Conservation (phyloP, 179 eudicot species). For the Heliamphora pulchella region DNA sequence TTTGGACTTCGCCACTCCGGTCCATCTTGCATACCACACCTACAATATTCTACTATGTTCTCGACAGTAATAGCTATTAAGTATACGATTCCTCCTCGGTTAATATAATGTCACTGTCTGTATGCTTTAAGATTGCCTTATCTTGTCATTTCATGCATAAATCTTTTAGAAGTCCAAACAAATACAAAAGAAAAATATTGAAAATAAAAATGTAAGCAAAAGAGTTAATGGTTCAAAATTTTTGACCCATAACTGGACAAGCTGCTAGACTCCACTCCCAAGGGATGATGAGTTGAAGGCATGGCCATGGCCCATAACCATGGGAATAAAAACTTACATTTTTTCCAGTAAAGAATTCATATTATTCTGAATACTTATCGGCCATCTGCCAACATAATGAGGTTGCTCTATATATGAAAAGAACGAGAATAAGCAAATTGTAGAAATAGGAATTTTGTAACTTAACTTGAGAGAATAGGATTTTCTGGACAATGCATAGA, state of each 20-base stretch:
- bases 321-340: too few relatives aligned
- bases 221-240: background rate
- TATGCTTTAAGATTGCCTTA: conserved; percentile 6
- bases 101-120: background rate
- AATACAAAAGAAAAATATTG: background rate
- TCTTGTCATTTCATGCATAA: background rate
- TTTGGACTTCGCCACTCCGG: too few relatives aligned
- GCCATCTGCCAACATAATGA: background rate
- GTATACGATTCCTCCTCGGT: background rate
- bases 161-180: background rate
- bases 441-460: background rate
- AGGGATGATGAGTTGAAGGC: too few relatives aligned
- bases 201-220: background rate
- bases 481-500: background rate
- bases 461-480: background rate
- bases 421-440: background rate
- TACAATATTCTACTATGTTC: background rate
- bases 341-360: too few relatives aligned
- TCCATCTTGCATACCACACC: too few relatives aligned
- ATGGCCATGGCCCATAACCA: too few relatives aligned
- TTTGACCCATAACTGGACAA: background rate
- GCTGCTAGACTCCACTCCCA: background rate
- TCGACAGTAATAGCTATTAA: background rate
- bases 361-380: too few relatives aligned
- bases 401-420: background rate